phyloP scores from a whole-genome alignment of 805 yeast species.

The Priceomyces medius region DNA sequence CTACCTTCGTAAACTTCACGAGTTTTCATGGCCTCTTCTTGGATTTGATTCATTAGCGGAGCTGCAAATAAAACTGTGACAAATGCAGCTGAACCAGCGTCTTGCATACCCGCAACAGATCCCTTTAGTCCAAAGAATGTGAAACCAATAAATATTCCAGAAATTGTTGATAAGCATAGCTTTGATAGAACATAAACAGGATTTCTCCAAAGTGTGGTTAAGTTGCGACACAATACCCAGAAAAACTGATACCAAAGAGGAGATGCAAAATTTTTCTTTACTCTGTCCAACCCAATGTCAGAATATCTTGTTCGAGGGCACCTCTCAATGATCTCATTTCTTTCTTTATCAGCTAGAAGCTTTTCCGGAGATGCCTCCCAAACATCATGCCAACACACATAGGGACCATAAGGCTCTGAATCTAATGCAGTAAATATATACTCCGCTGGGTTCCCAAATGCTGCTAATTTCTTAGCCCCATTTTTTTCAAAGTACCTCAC shows the following conservation, averaged over 20 bases:
- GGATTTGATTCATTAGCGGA: slow-evolving; percentile 63
- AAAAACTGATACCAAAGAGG: slow-evolving; percentile 18
- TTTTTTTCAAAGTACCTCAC: slow-evolving; percentile 25
- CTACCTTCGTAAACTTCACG: slow-evolving; percentile 69
- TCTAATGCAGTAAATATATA: slow-evolving; percentile 54
- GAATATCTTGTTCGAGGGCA: slow-evolving; percentile 6
- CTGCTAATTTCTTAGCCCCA: slow-evolving; percentile 55
- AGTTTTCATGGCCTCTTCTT: slow-evolving; percentile 54
- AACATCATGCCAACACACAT: slow-evolving; percentile 60
- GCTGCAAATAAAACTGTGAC: slow-evolving; percentile 56
- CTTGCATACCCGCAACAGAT: slow-evolving; percentile 53
- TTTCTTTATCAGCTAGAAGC: slow-evolving; percentile 11
- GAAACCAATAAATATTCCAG: slow-evolving; percentile 41
- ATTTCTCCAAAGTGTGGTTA: slow-evolving; percentile 34
- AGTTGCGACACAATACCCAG: slow-evolving; percentile 16
- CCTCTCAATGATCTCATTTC: slow-evolving; percentile 11
- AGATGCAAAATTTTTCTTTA: slow-evolving; percentile 16
- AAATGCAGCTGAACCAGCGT: slow-evolving; percentile 59
- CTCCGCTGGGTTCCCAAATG: slow-evolving; percentile 38
- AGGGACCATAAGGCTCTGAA: slow-evolving; percentile 72
- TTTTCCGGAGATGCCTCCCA: slow-evolving; percentile 45
- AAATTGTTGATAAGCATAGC: slow-evolving; percentile 45
- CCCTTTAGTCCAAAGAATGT: slow-evolving; percentile 18
- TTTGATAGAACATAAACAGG: slow-evolving; percentile 42
- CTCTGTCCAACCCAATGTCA: slow-evolving; percentile 6